These are phyloP conservation scores for Neocucurbitaria cava DNA, from an alignment of 2,329 filamentous ascomycete genomes.

Conservation along the genomic window DNA sequence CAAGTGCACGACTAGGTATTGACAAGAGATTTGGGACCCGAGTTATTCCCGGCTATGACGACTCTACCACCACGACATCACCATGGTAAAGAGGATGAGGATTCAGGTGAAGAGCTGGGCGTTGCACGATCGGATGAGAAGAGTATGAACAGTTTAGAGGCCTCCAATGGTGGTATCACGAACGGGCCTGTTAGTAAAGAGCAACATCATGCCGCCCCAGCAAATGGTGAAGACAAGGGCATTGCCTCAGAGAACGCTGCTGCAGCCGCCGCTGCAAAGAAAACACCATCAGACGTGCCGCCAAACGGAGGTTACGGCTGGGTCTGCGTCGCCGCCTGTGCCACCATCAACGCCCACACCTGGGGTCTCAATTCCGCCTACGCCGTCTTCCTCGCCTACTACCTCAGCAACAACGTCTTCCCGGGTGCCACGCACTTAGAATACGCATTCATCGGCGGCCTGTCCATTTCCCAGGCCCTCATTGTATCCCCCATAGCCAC, in stretches of 20 bases:
- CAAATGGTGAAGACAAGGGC: background rate
- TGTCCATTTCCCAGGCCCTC: constrained; percentile 71
- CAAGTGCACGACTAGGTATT: background rate
- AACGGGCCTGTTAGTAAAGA: background rate
- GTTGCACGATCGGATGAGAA: constrained; percentile 10
- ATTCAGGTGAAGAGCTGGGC: constrained; percentile 1
- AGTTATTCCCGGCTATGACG: constrained; percentile 14
- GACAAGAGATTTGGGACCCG: background rate
- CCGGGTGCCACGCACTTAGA: constrained; percentile 68
- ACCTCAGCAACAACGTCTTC: constrained; percentile 70
- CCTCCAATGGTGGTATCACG: background rate
- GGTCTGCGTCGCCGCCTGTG: constrained; percentile 56
- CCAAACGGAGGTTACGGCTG: constrained; percentile 69
- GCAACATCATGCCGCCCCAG: background rate
- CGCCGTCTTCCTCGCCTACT: constrained; percentile 76
- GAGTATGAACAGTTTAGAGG: constrained; percentile 4
- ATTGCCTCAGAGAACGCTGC: background rate
- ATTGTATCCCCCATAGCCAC: constrained; percentile 74
- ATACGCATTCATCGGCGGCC: constrained; percentile 79
- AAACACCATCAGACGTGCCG: constrained; percentile 48
- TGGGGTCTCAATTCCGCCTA: constrained; percentile 77
- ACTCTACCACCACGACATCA: constrained; percentile 1
- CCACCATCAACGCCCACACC: constrained; percentile 61
- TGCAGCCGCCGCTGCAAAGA: constrained; percentile 1
- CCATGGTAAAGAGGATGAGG: constrained; percentile 7